Base-by-base conservation (phyloP, 2,329 filamentous ascomycete genomes). In the Aspergillus pseudoviridinutans region DNA sequence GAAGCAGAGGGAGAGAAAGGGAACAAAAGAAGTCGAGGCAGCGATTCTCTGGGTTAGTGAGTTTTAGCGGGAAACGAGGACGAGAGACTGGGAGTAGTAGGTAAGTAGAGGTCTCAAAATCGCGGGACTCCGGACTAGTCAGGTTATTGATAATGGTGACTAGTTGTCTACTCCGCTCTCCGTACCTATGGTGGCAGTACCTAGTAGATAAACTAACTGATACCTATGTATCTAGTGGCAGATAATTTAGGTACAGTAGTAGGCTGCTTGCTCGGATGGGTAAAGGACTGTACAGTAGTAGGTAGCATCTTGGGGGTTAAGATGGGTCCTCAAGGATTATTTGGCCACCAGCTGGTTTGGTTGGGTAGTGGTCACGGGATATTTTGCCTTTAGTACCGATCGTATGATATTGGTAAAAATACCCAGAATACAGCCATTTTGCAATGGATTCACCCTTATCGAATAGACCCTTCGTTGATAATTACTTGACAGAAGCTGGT, bases 21-120 rank as follows among this genome's bases (percentile, higher is more conserved):
- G 44, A 54, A 54, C 25, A 29, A 50, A 41, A 42, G 10, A 44
- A 35, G 55, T 38, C 41, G 24, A 47, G 12, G 24, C n/a, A 47
- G 44, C 44, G 44, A 24, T 10, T 32, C n/a, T 29, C 17, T 32
- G 49, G 58, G 53, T 58, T 50, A 59, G 50, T 62, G 54, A 61
- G 56, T 51, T 59, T 60, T 47, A 47, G 44, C 24, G 20, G 44
- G 42, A 20, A 20, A 22, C n/a, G 17, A 20, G 42, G n/a, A 46
- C 20, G 10, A 46, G 42, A 20, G n/a, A 22, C n/a, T n/a, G 17
- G n/a, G 8, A 12, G 32, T 35, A 12, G 41, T 35, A 12, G 41
- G n/a, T 17, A 17, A 38, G 32, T 7, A 38, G 14, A 38, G 14
- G 32, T 38, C 42, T 24, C 8, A 3, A 44, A 24, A 24, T 47